Percentiles rank a stretch among this genome's conserved stretches.
Evolutionary conservation across 2,329 filamentous ascomycete genomes (phyloP).

Genomic region (Cylindrodendrum hubeiense): DNA sequence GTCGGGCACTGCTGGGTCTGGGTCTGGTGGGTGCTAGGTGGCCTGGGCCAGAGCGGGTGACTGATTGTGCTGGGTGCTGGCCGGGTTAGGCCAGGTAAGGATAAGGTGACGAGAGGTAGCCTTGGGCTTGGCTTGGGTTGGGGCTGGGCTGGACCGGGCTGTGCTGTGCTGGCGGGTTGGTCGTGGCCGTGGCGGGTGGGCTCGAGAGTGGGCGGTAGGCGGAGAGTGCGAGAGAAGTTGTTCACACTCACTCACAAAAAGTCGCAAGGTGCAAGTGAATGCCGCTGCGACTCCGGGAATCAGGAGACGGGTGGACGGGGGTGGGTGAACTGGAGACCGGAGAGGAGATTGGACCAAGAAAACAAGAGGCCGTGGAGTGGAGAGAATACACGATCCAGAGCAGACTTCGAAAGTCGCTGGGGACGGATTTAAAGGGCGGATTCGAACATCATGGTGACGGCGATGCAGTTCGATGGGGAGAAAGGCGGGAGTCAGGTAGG

Average conservation of each 20-base stretch:
- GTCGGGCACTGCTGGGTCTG: conserved; percentile 25
- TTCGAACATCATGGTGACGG: conserved; percentile 66
- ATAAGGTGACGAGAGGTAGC: conserved; percentile 20
- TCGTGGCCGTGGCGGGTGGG: conserved; percentile 11
- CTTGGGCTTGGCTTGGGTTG: conserved; percentile 41
- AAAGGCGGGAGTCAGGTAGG: conserved; percentile 45
- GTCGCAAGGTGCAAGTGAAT: conserved; percentile 66
- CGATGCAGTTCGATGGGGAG: conserved; percentile 63
- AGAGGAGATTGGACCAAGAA: conserved; percentile 43
- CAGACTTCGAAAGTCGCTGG: conserved; percentile 69
- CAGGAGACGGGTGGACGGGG: conserved; percentile 25
- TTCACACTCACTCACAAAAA: conserved; percentile 29
- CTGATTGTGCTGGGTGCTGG: conserved; percentile 19
- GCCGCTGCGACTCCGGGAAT: conserved; percentile 55
- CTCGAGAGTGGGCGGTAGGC: conserved; percentile 25
- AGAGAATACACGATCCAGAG: conserved; percentile 55
- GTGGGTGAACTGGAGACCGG: conserved; percentile 30
- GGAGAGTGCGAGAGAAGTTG: conserved; percentile 23
- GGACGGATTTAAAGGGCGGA: conserved; percentile 62
- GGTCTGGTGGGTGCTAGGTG: conserved; percentile 9
- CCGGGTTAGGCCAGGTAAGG: conserved; percentile 37
- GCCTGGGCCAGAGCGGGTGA: too few species aligned
- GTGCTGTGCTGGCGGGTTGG: conserved; percentile 41
- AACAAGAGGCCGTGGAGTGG: conserved; percentile 54
- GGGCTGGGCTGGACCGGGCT: conserved; percentile 38